Base-by-base conservation (phyloP, 2,329 filamentous ascomycete genomes). In the Pochonia chlamydosporia region DNA sequence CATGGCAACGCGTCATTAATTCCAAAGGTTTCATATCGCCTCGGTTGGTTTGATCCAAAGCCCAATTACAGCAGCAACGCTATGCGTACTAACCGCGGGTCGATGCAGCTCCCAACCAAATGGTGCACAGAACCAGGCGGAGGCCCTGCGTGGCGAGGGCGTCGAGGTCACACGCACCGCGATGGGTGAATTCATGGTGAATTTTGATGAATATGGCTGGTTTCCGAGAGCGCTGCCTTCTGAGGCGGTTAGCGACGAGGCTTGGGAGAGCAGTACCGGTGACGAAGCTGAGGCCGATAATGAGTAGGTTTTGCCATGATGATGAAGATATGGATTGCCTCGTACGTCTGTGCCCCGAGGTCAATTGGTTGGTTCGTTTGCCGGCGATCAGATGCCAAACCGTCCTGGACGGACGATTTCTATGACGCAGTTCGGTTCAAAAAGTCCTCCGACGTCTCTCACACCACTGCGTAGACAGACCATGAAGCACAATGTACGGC, bases 1-100 rank as follows among this genome's bases (percentile, higher is more conserved):
- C 92, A 0, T 97, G 92, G 92, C 92, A 97, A 71, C 76, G 93
- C 49, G 88, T 97, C 50, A 86, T 97, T 62, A 96, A 92, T 64
- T 72, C 88, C 13, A 92, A 87, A 66, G 91, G 92, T 20, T 73
- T 81, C 49, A 95, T 97, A 55, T 95, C 90, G 39, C 87, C 87
- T 7, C 81, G 91, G 89, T 92, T 42, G 18, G 54, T 44, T 4
- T n/a, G n/a, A n/a, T n/a, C n/a, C n/a, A n/a, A n/a, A n/a, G n/a
- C n/a, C n/a, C n/a, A n/a, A n/a, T n/a, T n/a, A n/a, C n/a, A n/a
- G n/a, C n/a, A n/a, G n/a, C n/a, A n/a, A n/a, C n/a, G n/a, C n/a
- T n/a, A n/a, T n/a, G n/a, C n/a, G n/a, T n/a, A n/a, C n/a, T n/a
- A n/a, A n/a, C n/a, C n/a, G n/a, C n/a, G n/a, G n/a, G n/a, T n/a